Conservation (phyloP, 176 grass and related monocot species). For the Luzula sylvatica region DNA sequence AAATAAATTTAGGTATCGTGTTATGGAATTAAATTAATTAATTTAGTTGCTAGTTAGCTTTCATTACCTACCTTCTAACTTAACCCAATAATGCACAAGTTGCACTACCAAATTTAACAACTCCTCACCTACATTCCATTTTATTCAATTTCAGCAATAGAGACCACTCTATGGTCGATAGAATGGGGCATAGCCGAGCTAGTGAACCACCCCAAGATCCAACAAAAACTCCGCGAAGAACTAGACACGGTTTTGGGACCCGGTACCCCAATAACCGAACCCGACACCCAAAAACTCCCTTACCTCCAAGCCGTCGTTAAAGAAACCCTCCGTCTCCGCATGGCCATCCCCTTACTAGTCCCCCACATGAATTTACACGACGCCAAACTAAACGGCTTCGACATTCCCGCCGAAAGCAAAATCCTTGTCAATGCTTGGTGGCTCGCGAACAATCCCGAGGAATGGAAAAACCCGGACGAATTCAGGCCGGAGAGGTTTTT, state of each 20-base stretch:
- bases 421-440: slow-evolving; percentile 77
- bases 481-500: slow-evolving; percentile 68
- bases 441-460: slow-evolving; percentile 56
- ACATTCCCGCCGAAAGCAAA: slow-evolving; percentile 74
- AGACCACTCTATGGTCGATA: slow-evolving; percentile 34
- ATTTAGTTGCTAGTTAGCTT: too few species aligned
- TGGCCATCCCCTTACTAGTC: slow-evolving; percentile 69
- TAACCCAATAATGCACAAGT: too few species aligned
- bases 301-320: slow-evolving; percentile 77
- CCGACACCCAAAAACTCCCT: slow-evolving; percentile 51
- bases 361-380: slow-evolving; percentile 81
- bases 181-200: slow-evolving; percentile 35
- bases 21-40: too few species aligned
- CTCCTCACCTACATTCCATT: neutral
- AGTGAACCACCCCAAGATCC: slow-evolving; percentile 33
- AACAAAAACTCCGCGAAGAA: slow-evolving; percentile 50
- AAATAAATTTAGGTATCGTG: too few species aligned
- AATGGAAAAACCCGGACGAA: slow-evolving; percentile 51
- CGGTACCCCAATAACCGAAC: slow-evolving; percentile 45
- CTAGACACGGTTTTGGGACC: slow-evolving; percentile 42
- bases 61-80: too few species aligned
- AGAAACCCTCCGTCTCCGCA: slow-evolving; percentile 73
- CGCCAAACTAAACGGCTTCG: slow-evolving; percentile 62
- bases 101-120: too few species aligned
- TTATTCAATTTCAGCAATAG: slow-evolving; percentile 25